Conservation (phyloP, 2,329 filamentous ascomycete genomes). For the Esteya vermicola region DNA sequence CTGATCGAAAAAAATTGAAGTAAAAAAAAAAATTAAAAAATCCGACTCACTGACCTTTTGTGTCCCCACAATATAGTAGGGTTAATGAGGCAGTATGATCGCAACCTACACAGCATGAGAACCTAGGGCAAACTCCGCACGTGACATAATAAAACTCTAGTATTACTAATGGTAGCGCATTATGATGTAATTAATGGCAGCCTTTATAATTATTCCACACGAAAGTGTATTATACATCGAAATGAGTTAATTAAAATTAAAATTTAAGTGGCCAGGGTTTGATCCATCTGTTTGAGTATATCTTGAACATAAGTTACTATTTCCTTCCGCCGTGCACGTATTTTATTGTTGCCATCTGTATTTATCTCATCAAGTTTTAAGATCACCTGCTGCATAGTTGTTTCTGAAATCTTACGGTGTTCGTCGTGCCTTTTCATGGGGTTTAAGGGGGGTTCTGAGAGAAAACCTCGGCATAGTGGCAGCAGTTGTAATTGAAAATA, state of each 20-base stretch:
- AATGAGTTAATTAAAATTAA: background rate
- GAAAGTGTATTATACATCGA: too few species aligned
- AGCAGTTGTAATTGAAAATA: conserved; percentile 51
- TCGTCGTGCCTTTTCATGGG: conserved; percentile 56
- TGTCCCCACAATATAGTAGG: too few species aligned
- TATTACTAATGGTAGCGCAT: too few species aligned
- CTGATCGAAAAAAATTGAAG: conserved; percentile 2
- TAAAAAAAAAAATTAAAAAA: conserved; percentile 8
- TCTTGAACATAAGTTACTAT: conserved; percentile 59
- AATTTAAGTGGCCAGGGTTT: conserved; percentile 10
- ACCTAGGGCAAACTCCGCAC: too few species aligned
- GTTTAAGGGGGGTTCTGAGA: conserved; percentile 47
- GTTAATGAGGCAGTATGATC: too few species aligned
- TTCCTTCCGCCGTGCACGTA: conserved; percentile 53
- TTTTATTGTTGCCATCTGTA: conserved; percentile 52
- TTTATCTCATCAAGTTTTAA: conserved; percentile 68
- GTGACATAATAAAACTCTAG: too few species aligned
- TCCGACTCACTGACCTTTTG: conserved; percentile 4
- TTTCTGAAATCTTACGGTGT: conserved; percentile 62
- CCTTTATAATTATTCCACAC: too few species aligned
- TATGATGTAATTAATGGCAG: too few species aligned
- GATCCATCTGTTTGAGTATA: conserved; percentile 51
- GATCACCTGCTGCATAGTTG: conserved; percentile 59
- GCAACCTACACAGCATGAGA: too few species aligned
- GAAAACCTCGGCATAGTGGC: conserved; percentile 51